Conservation (phyloP, 2,329 filamentous ascomycete genomes). For the Aspergillus carbonarius region DNA sequence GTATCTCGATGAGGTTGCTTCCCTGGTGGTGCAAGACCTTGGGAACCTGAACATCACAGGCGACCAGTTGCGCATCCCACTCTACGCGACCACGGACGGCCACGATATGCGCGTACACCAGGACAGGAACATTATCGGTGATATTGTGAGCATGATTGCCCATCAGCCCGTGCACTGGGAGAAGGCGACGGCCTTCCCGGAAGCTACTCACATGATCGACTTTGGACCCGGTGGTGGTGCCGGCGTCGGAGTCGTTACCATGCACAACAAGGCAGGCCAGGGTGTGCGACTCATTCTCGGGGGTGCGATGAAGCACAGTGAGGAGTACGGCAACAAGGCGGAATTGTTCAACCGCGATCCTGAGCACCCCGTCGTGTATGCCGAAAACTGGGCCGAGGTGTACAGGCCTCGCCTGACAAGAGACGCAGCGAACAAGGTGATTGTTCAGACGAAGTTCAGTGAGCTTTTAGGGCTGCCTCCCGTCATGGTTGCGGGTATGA, state of each 20-base stretch:
- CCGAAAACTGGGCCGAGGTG: neutral
- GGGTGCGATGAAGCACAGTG: neutral
- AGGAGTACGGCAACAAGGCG: neutral
- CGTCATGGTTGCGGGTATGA: constrained; percentile 9
- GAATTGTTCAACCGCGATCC: neutral
- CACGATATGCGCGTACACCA: neutral
- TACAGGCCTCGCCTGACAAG: neutral
- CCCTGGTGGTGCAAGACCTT: constrained; percentile 18
- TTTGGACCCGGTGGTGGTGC: constrained; percentile 32
- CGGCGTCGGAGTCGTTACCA: constrained; percentile 31
- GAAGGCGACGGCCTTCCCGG: constrained; percentile 62
- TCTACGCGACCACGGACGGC: neutral
- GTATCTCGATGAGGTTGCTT: constrained; percentile 27
- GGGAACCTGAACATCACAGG: constrained; percentile 15
- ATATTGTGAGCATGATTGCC: constrained; percentile 8
- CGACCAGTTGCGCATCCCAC: constrained; percentile 21
- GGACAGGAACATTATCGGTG: neutral
- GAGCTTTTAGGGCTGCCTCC: constrained; percentile 1
- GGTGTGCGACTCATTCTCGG: constrained; percentile 31
- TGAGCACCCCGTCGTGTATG: neutral
- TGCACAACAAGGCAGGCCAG: constrained; percentile 30
- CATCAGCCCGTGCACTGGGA: constrained; percentile 46
- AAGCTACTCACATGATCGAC: constrained; percentile 35
- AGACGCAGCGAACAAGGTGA: neutral
- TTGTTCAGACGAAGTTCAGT: constrained; percentile 3